Base-by-base conservation (phyloP, 192 early-diverging fungal species). In the Geranomyces michiganensis region DNA sequence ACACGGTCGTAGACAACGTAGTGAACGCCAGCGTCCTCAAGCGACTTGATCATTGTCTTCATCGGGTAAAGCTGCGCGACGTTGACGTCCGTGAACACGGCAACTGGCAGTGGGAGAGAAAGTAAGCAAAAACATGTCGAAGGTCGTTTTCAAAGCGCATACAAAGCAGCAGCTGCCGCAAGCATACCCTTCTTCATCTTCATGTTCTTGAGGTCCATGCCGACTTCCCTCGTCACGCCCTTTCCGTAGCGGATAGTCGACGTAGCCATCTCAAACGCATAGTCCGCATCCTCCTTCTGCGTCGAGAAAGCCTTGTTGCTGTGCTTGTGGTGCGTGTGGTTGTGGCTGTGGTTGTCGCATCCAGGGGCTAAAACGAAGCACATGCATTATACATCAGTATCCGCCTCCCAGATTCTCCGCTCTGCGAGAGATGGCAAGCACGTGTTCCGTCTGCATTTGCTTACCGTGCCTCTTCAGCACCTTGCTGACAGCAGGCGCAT, bases 241-340 rank as follows among this genome's bases (percentile, higher is more conserved):
- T 80, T 79, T 62, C 94, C 94, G 64, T 93, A 94, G 6, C 94
- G 91, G 69, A 96, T 90, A 41, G 89, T 92, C 60, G 90, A 91
- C 24, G 93, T 91, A 29, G 94, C 92, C 92, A 96, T 93, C 81
- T 84, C 82, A 48, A 84, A 84, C 32, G 82, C 82, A 43, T 84
- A 84, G 12, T 84, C 82, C 21, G 48, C 61, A 47, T 81, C 76
- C 29, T 65, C 66, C 24, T 64, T 44, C 17, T 59, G 44, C 0
- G 70, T 68, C 24, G 70, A 8, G 13, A 68, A 36, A 1, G 45
- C 55, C 30, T 73, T 63, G 62, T 22, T 5, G 49, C 47, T 53
- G 36, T 65, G 62, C 22, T 47, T 19, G 58, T 60, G 27, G 26
- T 53, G 51, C 31, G 19, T 32, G 45, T 53, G 64, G n/a, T 45